Evolutionary conservation across 1,284 basidiomycete species (phyloP), one percentile per base, ranked within the genome.

Genomic region (Ganoderma resinaceum): DNA sequence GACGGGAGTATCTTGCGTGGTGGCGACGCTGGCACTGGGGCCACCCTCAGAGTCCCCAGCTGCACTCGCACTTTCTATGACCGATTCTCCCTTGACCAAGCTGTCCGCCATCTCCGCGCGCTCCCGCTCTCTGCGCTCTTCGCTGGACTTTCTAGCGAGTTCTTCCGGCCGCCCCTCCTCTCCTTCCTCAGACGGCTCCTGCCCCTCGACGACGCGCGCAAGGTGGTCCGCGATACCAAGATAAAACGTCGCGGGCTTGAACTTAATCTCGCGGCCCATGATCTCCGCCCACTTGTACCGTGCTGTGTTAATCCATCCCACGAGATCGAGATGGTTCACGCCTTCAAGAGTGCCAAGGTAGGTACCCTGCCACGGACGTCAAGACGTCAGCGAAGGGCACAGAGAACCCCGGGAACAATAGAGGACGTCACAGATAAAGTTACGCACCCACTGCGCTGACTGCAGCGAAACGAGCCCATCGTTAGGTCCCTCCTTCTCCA

Each of bases 321-420:
- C 94, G 42, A 97, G 86, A 78, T 97, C 95, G 59, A 97, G 87
- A 77, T 99, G 97, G 77, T 95, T 97, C n/a, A 97, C 97, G 68
- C 91, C 88, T 57, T 89, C 86, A 23, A 98, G 84, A 2, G 96
- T 98, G 29, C 96, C 96, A 61, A 94, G 86, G 76, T 94, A 95
- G 16, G 88, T 94, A 43, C 93, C 93, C 90, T 92, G 74, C 16
- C 42, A 49, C 31, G 18, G 16, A 20, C 23, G 12, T 23, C 2
- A 42, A 11, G 29, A 20, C 16, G 59, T 37, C 59, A 42, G 37
- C 23, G 4, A 46, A 18, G 61, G 14, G 46, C 40, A 35, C 1
- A 35, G 12, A 53, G 61, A 31, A 70, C 61, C 60, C 53, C 35
- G 55, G 38, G n/a, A 46, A n/a, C 23, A 42, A 55, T n/a, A 33